Percentiles rank a stretch among this genome's conserved stretches.
phyloP scores from a whole-genome alignment of 305 asterid species.

The Fraxinus albicans region DNA sequence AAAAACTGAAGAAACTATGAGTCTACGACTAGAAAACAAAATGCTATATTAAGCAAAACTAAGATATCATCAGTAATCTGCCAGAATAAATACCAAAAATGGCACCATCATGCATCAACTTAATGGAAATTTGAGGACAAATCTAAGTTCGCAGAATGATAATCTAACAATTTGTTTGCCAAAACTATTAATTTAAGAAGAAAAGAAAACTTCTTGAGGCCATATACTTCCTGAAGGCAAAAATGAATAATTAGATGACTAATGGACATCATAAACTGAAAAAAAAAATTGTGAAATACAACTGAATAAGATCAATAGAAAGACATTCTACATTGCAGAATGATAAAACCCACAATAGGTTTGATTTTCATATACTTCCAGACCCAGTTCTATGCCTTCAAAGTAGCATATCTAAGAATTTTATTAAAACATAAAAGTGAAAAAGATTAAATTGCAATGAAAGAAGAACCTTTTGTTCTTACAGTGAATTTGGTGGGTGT shows the following conservation, averaged over 20 bases:
- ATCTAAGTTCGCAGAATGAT: neutral
- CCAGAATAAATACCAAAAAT: neutral
- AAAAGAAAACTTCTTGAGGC: neutral
- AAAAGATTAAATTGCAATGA: neutral
- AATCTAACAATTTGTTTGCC: neutral
- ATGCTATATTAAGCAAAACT: neutral
- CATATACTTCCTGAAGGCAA: neutral
- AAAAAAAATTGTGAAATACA: neutral
- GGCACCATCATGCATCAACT: neutral
- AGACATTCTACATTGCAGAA: neutral
- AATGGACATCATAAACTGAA: neutral
- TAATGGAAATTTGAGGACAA: neutral
- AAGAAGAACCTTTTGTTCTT: neutral
- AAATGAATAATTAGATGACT: neutral
- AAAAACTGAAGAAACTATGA: neutral
- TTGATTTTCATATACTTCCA: neutral
- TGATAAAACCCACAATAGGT: neutral
- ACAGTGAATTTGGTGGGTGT: constrained; percentile 31
- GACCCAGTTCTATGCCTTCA: neutral
- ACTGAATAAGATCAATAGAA: neutral
- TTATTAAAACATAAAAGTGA: neutral
- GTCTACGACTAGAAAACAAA: neutral
- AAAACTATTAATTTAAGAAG: neutral
- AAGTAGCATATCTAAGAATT: neutral
- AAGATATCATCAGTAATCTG: neutral